Evolutionary conservation across 2,329 filamentous ascomycete genomes (phyloP).

Genomic region (Penicillium frequentans): DNA sequence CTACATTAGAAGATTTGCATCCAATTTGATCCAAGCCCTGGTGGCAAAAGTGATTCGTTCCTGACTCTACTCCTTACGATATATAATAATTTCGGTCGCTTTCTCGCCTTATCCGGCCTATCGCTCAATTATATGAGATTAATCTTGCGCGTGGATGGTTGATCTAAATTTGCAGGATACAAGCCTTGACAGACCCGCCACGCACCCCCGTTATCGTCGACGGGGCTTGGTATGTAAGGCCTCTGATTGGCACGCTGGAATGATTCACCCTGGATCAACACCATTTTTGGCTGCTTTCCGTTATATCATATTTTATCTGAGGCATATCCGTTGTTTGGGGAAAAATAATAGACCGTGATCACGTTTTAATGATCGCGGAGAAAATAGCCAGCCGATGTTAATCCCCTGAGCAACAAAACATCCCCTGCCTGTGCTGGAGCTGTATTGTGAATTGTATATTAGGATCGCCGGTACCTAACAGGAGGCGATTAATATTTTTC

Average conservation of each 20-base stretch:
- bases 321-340: neutral
- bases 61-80: neutral
- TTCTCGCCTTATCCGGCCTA: neutral
- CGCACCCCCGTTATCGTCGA: conserved; percentile 23
- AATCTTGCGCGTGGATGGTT: neutral
- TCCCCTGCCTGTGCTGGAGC: neutral
- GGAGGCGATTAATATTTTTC: neutral
- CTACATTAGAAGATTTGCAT: conserved; percentile 4
- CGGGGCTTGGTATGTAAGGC: conserved; percentile 15
- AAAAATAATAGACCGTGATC: neutral
- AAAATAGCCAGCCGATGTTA: neutral
- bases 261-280: conserved; percentile 17
- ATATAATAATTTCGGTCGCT: neutral
- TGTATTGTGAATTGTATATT: neutral
- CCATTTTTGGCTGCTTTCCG: conserved; percentile 8
- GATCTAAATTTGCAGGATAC: conserved; percentile 31
- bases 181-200: conserved; percentile 25
- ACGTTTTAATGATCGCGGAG: neutral
- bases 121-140: neutral
- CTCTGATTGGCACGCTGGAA: conserved; percentile 25
- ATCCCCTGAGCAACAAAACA: conserved; percentile 4
- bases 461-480: neutral
- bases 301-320: conserved; percentile 3
- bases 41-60: neutral
- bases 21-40: neutral